Percentiles rank a stretch among this genome's conserved stretches.
Evolutionary conservation across 164 flowering plant species (phyloP).

Genomic region (Chimonanthus praecox): DNA sequence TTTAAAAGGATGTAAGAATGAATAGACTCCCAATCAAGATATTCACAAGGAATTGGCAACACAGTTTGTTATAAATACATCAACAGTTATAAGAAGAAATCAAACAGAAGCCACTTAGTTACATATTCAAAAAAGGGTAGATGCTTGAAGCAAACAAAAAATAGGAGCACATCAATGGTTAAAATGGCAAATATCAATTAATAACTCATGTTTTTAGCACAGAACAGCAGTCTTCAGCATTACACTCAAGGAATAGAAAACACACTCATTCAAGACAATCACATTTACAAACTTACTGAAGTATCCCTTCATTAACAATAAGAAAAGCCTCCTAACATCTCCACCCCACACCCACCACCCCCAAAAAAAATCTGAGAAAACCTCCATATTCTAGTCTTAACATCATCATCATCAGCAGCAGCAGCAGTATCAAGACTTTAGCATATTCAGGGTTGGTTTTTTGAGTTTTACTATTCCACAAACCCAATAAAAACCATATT

Average conservation of each 20-base stretch:
- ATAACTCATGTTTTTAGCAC: neutral
- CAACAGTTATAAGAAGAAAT: neutral
- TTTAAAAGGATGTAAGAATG: neutral
- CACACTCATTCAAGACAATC: too few species aligned
- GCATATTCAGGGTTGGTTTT: neutral
- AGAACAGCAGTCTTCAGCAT: neutral
- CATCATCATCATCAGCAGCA: too few species aligned
- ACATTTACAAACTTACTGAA: neutral
- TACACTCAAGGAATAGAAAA: neutral
- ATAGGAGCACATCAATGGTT: too few species aligned
- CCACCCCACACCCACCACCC: neutral
- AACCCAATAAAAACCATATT: neutral
- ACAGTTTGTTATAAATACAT: neutral
- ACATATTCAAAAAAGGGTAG: neutral
- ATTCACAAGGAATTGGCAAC: neutral
- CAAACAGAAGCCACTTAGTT: neutral
- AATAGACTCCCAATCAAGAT: neutral
- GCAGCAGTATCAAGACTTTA: neutral
- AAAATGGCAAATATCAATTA: neutral
- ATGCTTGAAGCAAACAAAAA: neutral
- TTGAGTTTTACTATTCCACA: neutral
- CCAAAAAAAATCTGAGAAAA: neutral
- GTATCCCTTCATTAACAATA: neutral
- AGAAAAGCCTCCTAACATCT: neutral
- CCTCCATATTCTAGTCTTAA: neutral